Evolutionary conservation across 208 protist species (phyloP).

Genomic region (Lotmaria passim): DNA sequence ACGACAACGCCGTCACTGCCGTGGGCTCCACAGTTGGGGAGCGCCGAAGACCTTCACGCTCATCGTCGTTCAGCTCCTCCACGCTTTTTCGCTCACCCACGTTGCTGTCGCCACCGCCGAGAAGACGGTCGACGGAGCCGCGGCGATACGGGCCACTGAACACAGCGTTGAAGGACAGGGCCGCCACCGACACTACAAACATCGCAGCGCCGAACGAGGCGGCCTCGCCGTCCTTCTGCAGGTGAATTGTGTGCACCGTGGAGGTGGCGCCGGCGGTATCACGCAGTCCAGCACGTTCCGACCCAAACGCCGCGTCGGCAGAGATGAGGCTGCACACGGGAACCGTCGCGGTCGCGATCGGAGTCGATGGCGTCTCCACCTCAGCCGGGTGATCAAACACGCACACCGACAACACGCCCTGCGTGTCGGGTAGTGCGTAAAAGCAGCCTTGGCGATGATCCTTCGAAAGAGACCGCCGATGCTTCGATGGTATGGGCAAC

Average conservation of each 20-base stretch:
- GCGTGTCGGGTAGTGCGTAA: constrained; percentile 7
- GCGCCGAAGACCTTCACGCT: too few relatives aligned
- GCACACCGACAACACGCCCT: background rate
- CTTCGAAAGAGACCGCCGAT: background rate
- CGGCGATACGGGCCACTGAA: too few relatives aligned
- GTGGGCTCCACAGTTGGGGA: background rate
- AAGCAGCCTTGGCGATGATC: background rate
- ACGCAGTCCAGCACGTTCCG: background rate
- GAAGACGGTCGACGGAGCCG: background rate
- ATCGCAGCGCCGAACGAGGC: constrained; percentile 10
- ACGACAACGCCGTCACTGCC: background rate
- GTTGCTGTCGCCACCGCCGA: background rate
- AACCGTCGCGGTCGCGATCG: constrained; percentile 12
- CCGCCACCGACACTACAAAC: constrained; percentile 11
- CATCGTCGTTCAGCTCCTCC: background rate
- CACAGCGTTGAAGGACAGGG: too few relatives aligned
- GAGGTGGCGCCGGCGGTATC: background rate
- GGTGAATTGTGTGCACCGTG: constrained; percentile 27
- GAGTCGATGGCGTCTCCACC: too few relatives aligned
- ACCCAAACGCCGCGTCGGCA: background rate
- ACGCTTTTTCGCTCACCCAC: too few relatives aligned
- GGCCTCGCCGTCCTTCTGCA: background rate
- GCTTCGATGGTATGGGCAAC: background rate
- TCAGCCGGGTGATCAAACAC: background rate
- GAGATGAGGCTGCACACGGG: constrained; percentile 21